Conservation (phyloP, 768 basidiomycete species). For the Termitomyces sp. region DNA sequence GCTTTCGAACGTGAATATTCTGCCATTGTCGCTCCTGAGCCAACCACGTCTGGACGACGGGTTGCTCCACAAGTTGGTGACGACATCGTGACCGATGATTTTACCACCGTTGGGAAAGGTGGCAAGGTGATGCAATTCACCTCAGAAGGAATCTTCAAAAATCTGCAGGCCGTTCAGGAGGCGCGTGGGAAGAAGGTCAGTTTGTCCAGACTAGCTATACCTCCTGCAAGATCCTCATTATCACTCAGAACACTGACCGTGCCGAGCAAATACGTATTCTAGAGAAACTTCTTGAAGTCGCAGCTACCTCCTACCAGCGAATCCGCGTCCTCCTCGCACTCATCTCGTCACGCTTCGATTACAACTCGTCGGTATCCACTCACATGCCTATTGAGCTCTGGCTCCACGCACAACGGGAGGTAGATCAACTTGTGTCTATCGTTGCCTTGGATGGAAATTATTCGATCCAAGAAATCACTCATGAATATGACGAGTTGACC, state of each 20-base stretch:
- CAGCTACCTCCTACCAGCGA: slow-evolving; percentile 84
- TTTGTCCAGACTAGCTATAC: background rate
- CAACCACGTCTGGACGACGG: slow-evolving; percentile 32
- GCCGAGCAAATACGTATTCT: slow-evolving; percentile 90
- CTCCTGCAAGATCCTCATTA: background rate
- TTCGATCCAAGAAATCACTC: slow-evolving; percentile 78
- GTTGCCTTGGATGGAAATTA: slow-evolving; percentile 69
- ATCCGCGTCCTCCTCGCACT: slow-evolving; percentile 93
- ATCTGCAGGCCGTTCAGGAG: slow-evolving; percentile 85
- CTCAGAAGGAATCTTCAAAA: slow-evolving; percentile 86
- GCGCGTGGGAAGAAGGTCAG: slow-evolving; percentile 92
- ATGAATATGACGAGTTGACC: slow-evolving; percentile 86
- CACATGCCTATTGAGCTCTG: slow-evolving; percentile 94
- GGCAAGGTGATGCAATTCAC: slow-evolving; percentile 81
- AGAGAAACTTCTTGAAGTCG: slow-evolving; percentile 79
- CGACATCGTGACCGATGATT: slow-evolving; percentile 59
- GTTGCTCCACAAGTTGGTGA: slow-evolving; percentile 27
- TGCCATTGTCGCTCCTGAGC: slow-evolving; percentile 42
- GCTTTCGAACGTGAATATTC: slow-evolving; percentile 77
- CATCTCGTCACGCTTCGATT: slow-evolving; percentile 94
- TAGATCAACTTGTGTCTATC: slow-evolving; percentile 82
- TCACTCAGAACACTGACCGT: slow-evolving; percentile 88
- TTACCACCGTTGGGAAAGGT: slow-evolving; percentile 88
- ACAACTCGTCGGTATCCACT: slow-evolving; percentile 79
- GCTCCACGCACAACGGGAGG: slow-evolving; percentile 80